A percentile compares a stretch with the other conserved stretches of the same genome.
Evolutionary conservation across 2,329 filamentous ascomycete species (phyloP).

Genomic region (Fusarium metavorans): DNA sequence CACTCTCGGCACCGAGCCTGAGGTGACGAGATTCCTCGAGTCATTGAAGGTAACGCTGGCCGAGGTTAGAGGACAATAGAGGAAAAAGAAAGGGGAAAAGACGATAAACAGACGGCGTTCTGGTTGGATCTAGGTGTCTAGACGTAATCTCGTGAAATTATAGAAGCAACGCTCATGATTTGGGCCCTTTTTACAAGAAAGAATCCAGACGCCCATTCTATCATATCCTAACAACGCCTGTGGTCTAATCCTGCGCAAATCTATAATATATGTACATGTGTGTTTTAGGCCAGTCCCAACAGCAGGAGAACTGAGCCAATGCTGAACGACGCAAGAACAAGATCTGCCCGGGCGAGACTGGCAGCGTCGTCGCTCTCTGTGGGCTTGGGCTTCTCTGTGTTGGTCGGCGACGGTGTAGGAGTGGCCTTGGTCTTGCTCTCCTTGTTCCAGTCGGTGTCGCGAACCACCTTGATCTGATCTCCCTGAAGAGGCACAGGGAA

Average conservation of each 20-base stretch:
- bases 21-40: constrained; percentile 82
- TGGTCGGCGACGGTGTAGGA: constrained; percentile 19
- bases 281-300: constrained; percentile 31
- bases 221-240: constrained; percentile 29
- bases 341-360: constrained; percentile 20
- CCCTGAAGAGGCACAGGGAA: constrained; percentile 60
- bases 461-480: constrained; percentile 61
- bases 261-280: constrained; percentile 26
- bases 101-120: constrained; percentile 34
- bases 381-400: constrained; percentile 16
- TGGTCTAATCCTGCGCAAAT: constrained; percentile 30
- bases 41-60: constrained; percentile 68
- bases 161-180: constrained; percentile 36
- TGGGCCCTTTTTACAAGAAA: constrained; percentile 29
- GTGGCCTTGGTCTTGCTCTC: constrained; percentile 31
- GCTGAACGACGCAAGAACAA: constrained; percentile 37
- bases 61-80: constrained; percentile 54
- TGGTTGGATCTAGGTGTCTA: constrained; percentile 37
- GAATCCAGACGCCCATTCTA: constrained; percentile 19
- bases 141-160: constrained; percentile 44
- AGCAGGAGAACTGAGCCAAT: constrained; percentile 35
- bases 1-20: constrained; percentile 89
- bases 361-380: constrained; percentile 39
- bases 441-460: constrained; percentile 43
- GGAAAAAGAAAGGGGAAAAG: not conserved